These are phyloP conservation scores for Aspergillus olivimuriae DNA, from an alignment of 495 filamentous ascomycete species.

Conservation along the genomic window DNA sequence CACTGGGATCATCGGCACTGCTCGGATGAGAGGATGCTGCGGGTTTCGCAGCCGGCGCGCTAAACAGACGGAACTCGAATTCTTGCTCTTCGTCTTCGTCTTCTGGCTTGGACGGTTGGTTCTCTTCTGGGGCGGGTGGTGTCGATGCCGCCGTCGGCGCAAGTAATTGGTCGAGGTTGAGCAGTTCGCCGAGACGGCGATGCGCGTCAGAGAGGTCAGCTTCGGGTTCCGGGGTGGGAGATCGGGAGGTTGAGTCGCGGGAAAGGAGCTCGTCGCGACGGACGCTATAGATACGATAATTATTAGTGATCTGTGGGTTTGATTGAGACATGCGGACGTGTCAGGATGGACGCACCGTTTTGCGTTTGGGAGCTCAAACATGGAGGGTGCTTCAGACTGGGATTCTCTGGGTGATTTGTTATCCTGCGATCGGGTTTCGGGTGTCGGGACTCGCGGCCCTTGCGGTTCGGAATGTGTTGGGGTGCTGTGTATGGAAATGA, in stretches of 20 bases:
- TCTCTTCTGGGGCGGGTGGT: not conserved
- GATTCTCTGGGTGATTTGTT: not conserved
- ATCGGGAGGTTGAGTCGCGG: conserved; percentile 22
- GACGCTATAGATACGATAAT: conserved; percentile 20
- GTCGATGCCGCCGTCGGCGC: conserved; percentile 1
- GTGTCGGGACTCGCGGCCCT: too few species aligned
- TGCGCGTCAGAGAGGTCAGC: conserved; percentile 27
- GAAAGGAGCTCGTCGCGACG: conserved; percentile 39
- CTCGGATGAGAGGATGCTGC: conserved; percentile 3
- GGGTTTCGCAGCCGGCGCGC: conserved; percentile 20
- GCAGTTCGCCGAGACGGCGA: conserved; percentile 31
- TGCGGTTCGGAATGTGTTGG: too few species aligned
- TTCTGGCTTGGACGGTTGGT: conserved; percentile 3
- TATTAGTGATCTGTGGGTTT: not conserved
- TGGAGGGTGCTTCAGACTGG: conserved; percentile 13
- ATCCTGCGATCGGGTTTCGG: not conserved
- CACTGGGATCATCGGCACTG: not conserved
- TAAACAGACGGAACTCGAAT: conserved; percentile 44
- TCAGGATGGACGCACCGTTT: conserved; percentile 28
- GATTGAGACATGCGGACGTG: not conserved
- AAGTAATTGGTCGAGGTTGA: conserved; percentile 30
- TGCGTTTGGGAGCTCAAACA: conserved; percentile 39
- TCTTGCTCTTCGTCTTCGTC: conserved; percentile 40
- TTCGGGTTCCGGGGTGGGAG: conserved; percentile 29
- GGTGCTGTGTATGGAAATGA: not conserved